phyloP scores from a whole-genome alignment of 148 eudicot species.

The Nepenthes mirabilis region DNA sequence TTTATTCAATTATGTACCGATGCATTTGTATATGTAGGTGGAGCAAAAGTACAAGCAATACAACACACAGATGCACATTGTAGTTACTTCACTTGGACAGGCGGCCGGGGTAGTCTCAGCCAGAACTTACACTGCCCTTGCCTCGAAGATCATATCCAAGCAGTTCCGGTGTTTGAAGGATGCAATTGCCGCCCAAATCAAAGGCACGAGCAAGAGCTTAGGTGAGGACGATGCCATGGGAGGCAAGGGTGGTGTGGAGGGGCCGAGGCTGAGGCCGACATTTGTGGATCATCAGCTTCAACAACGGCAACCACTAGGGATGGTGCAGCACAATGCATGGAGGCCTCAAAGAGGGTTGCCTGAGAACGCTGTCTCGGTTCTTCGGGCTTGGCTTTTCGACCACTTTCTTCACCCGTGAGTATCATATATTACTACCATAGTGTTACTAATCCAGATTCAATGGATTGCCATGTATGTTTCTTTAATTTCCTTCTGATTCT shows the following conservation, averaged over 20 bases:
- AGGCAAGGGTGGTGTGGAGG: slow-evolving; percentile 10
- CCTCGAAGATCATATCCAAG: slow-evolving; percentile 33
- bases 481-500: too few species aligned
- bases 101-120: slow-evolving; percentile 31
- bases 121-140: slow-evolving; percentile 33
- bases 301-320: slow-evolving; percentile 64
- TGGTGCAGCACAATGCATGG: slow-evolving; percentile 83
- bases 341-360: slow-evolving; percentile 73
- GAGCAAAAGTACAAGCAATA: slow-evolving; percentile 68
- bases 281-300: slow-evolving; percentile 56
- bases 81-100: slow-evolving; percentile 26
- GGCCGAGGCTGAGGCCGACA: slow-evolving; percentile 20
- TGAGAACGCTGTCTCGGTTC: slow-evolving; percentile 64
- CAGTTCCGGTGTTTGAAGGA: slow-evolving; percentile 38
- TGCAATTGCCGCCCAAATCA: slow-evolving; percentile 23
- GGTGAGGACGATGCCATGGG: slow-evolving; percentile 40
- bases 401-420: slow-evolving; percentile 77
- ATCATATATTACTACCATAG: too few species aligned
- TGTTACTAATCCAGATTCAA: too few species aligned
- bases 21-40: slow-evolving; percentile 18
- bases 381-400: slow-evolving; percentile 75
- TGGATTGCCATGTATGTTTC: too few species aligned
- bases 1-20: too few species aligned
- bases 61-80: slow-evolving; percentile 49
- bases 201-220: slow-evolving; percentile 15